Evolutionary conservation across 192 early-diverging fungal species (phyloP), one percentile per base, ranked within the genome.

Genomic region (Coemansia reversa): DNA sequence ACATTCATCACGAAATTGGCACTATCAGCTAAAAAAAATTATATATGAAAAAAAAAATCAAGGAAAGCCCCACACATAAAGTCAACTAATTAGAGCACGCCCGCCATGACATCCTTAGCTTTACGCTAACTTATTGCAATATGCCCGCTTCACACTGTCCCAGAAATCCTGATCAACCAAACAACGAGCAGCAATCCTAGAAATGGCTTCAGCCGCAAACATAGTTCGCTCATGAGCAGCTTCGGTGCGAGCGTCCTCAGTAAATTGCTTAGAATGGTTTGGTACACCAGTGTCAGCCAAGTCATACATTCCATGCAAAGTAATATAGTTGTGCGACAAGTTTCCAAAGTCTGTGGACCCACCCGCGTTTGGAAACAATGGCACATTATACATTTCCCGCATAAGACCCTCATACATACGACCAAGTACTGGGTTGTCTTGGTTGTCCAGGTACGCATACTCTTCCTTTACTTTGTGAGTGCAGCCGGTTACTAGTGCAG

Each of bases 331-430:
- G 20, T 89, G 83, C n/a, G 85, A 84, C 32, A 91, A 76, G 52
- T 92, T 91, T 29, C 90, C 91, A 76, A 91, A 86, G 70, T 91
- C 91, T 4, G 91, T 88, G 6, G 82, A 83, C 0, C 86, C 91
- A 42, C 70, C 72, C n/a, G 68, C 51, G 51, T 71, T 81, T n/a
- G 45, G 35, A 20, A 22, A 50, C n/a, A 66, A 66, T 23, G 60
- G 56, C 28, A 16, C 28, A 4, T 52, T 29, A 23, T 64, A 66
- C 51, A 63, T 49, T n/a, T 75, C 65, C 14, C 59, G 60, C 76
- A 85, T 75, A 29, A 84, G 51, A 5, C 74, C 53, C 19, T 82
- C 79, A 54, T 71, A 88, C 19, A 74, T 63, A 27, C 71, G 65
- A 14, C 79, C 72, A 23, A 93, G 68, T 6, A 75, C 63, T 0